A percentile compares a stretch with the other conserved stretches of the same genome.
Evolutionary conservation across 176 grass and related monocot species (phyloP).

Genomic region (Lolium rigidum): DNA sequence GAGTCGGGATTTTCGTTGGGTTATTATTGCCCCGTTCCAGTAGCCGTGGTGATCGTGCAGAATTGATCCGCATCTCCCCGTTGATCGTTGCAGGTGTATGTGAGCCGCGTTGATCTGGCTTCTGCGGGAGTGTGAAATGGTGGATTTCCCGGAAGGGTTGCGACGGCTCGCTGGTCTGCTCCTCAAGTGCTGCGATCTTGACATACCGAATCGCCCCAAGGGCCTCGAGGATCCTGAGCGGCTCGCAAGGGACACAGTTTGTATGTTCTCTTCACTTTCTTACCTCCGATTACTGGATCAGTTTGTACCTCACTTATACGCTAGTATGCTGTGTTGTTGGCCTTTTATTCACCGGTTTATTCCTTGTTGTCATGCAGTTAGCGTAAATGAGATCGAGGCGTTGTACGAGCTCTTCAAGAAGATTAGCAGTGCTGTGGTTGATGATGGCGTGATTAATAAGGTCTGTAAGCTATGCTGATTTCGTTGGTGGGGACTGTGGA

Average conservation of each 20-base stretch:
- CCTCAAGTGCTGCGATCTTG: constrained; percentile 75
- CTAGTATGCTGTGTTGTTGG: background rate
- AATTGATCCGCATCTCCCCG: background rate
- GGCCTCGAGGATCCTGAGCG: constrained; percentile 72
- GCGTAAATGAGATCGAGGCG: constrained; percentile 85
- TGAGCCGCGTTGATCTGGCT: constrained; percentile 40
- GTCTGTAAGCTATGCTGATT: constrained; percentile 35
- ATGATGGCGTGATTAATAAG: constrained; percentile 87
- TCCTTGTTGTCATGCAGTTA: constrained; percentile 55
- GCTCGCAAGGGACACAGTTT: constrained; percentile 80
- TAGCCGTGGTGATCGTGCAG: background rate
- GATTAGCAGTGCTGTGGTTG: constrained; percentile 81
- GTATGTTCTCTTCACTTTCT: constrained; percentile 53
- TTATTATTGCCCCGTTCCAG: background rate
- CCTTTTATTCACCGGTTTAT: constrained; percentile 1
- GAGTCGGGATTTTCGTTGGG: background rate
- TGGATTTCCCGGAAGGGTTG: constrained; percentile 57
- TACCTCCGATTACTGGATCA: background rate
- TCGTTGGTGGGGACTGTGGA: constrained; percentile 32
- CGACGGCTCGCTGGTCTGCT: constrained; percentile 54
- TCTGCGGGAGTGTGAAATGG: constrained; percentile 54
- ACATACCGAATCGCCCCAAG: constrained; percentile 59
- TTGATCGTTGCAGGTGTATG: constrained; percentile 47
- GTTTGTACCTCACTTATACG: background rate
- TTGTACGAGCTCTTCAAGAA: constrained; percentile 96